Evolutionary conservation across 768 basidiomycete species (phyloP), one percentile per base, ranked within the genome.

Genomic region (Podaxis rugospora): DNA sequence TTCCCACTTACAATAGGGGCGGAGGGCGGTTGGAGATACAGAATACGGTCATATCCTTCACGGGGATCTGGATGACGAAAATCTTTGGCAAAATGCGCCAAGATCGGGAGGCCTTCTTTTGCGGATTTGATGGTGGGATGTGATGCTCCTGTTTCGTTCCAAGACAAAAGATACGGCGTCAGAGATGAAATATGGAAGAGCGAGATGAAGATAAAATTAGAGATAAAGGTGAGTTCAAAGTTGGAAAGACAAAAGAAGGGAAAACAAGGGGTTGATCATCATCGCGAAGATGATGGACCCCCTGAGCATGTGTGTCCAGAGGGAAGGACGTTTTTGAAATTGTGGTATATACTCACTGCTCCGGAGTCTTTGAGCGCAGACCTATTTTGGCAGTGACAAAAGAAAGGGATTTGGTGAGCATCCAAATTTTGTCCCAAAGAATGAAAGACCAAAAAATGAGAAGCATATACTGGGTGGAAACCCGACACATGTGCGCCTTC

Each of bases 101-200:
- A 77, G n/a, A 92, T 74, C 37, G 76, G 72, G 66, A 87, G 67
- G 18, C 84, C 89, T 47, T 83, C 78, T 67, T 82, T 80, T 55
- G 80, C 77, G 64, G 72, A 78, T 64, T 76, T 84, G 72, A 93
- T 92, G 57, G 92, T 93, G 55, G 91, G 92, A 74, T 92, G 91
- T 52, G 74, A 77, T 37, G 78, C 80, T 66, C 91, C 91, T 92
- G 68, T 68, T 49, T 64, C 50, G 51, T 62, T 50, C 51, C 56
- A 54, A 37, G 21, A 47, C n/a, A 50, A 37, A 37, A 16, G 35
- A 23, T 10, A 56, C 9, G 27, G 27, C 50, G 27, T 51, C 49
- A 57, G 61, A 44, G 50, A 40, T 28, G 37, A 47, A 55, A 39
- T 42, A 32, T 54, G 28, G 51, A n/a, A 35, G 36, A 21, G 37